Conservation (phyloP, 2,329 filamentous ascomycete genomes). For the Xylariomycetidae sp. region DNA sequence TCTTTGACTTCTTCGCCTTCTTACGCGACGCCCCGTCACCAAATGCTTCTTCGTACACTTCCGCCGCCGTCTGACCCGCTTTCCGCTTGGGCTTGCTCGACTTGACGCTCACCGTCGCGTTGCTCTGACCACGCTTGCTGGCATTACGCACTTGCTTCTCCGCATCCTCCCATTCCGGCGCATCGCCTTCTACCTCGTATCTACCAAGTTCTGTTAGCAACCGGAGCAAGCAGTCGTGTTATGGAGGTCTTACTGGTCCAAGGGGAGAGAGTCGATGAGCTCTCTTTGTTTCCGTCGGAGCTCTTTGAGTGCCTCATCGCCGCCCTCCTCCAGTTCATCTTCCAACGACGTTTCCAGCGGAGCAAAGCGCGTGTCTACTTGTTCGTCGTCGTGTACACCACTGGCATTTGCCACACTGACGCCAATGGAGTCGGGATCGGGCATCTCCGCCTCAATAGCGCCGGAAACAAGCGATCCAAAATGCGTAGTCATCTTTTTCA, state of each 20-base stretch:
- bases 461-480: constrained; percentile 71
- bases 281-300: constrained; percentile 77
- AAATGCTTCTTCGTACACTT: constrained; percentile 57
- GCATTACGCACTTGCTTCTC: constrained; percentile 68
- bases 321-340: constrained; percentile 80
- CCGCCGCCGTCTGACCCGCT: constrained; percentile 49
- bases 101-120: constrained; percentile 73
- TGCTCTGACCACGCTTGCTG: constrained; percentile 47
- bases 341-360: constrained; percentile 67
- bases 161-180: constrained; percentile 58
- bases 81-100: constrained; percentile 73
- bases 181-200: constrained; percentile 59
- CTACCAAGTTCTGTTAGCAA: constrained; percentile 28
- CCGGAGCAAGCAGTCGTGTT: too few relatives aligned
- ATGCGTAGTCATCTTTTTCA: constrained; percentile 77
- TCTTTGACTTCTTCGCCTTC: constrained; percentile 49
- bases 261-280: constrained; percentile 81
- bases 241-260: constrained; percentile 64
- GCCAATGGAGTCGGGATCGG: constrained; percentile 49
- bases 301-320: constrained; percentile 65
- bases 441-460: constrained; percentile 63
- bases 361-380: constrained; percentile 58
- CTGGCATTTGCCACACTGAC: constrained; percentile 54
- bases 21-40: constrained; percentile 44
- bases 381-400: constrained; percentile 64